Percentiles rank a stretch among this genome's conserved stretches.
Evolutionary conservation across 2,329 filamentous ascomycete genomes (phyloP).

Genomic region (Ophiognomonia clavigignenti-juglandacearum): DNA sequence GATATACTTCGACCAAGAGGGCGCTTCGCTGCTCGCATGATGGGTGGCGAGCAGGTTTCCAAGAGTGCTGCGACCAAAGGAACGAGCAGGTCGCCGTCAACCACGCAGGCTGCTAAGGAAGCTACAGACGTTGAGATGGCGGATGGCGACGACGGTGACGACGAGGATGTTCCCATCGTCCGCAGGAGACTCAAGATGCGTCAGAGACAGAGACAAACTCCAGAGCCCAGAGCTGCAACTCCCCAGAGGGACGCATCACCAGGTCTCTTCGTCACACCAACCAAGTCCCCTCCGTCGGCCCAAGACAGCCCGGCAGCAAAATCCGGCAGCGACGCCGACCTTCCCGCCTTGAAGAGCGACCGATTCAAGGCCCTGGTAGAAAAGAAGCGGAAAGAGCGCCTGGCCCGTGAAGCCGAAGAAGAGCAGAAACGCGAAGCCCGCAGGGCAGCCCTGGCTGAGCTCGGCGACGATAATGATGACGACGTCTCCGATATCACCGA

Average conservation of each 20-base stretch:
- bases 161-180: constrained; percentile 36
- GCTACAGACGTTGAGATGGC: constrained; percentile 16
- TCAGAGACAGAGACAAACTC: constrained; percentile 28
- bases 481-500: constrained; percentile 54
- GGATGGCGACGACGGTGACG: constrained; percentile 35
- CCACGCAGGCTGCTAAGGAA: constrained; percentile 22
- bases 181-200: constrained; percentile 36
- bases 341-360: constrained; percentile 45
- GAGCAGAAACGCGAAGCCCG: constrained; percentile 43
- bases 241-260: constrained; percentile 37
- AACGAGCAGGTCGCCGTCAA: constrained; percentile 37
- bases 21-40: constrained; percentile 61
- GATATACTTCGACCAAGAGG: constrained; percentile 53
- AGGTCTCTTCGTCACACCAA: constrained; percentile 54
- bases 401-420: constrained; percentile 59
- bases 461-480: constrained; percentile 36
- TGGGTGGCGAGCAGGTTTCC: constrained; percentile 26
- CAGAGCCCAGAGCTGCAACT: constrained; percentile 26
- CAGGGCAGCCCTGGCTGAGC: constrained; percentile 33
- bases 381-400: constrained; percentile 66
- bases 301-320: constrained; percentile 23
- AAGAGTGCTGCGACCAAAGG: constrained; percentile 32
- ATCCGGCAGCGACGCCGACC: constrained; percentile 40
- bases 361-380: constrained; percentile 69
- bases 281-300: constrained; percentile 27